Conservation (phyloP, 305 asterid genomes). For the Solanum chacoense region DNA sequence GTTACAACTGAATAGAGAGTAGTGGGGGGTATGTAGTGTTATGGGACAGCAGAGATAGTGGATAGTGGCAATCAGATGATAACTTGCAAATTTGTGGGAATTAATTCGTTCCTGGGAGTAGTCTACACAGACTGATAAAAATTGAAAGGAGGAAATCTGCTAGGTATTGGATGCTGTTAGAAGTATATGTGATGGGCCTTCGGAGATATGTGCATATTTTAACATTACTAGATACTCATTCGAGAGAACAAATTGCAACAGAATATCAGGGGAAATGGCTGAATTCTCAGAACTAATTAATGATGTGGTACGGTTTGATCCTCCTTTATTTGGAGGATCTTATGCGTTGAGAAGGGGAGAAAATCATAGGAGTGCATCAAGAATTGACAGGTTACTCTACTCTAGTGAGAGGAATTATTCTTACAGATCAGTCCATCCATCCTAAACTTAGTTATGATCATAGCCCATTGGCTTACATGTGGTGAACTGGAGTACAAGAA, state of each 20-base stretch:
- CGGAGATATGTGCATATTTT: not conserved
- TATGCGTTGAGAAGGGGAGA: not conserved
- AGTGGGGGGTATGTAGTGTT: not conserved
- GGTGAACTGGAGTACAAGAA: not conserved
- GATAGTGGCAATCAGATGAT: not conserved
- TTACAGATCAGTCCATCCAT: not conserved
- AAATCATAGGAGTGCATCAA: not conserved
- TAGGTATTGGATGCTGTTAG: not conserved
- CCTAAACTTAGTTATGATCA: not conserved
- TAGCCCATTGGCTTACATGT: not conserved
- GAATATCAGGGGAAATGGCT: not conserved
- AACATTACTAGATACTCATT: not conserved
- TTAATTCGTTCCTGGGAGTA: not conserved
- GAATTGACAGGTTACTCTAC: not conserved
- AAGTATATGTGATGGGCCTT: not conserved
- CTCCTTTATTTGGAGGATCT: not conserved
- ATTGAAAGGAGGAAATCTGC: not conserved
- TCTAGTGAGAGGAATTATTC: not conserved
- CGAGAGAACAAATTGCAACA: not conserved
- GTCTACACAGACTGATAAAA: not conserved
- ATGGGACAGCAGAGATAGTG: not conserved
- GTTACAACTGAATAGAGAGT: not conserved
- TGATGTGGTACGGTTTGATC: not conserved
- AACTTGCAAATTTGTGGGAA: not conserved
- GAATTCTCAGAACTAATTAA: not conserved